phyloP scores from a whole-genome alignment of 2,329 filamentous ascomycete species.

The Diaporthe sp. region DNA sequence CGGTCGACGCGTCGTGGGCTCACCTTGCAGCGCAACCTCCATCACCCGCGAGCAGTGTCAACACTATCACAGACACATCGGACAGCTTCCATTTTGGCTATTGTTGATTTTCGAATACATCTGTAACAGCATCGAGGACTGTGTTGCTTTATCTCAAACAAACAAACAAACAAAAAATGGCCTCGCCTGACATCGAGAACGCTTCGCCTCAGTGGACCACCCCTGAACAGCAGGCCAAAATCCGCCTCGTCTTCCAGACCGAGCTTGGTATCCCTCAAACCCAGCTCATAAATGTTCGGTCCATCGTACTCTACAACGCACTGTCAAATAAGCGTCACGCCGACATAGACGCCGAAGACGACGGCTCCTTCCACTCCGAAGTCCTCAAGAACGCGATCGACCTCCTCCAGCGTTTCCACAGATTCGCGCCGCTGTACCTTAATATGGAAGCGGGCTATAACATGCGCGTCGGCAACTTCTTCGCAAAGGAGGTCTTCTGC shows the following conservation, averaged over 20 bases:
- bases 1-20: not conserved
- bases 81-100: not conserved
- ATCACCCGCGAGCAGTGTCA: not conserved
- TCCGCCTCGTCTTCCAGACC: conserved; percentile 1
- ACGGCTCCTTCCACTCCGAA: conserved; percentile 2
- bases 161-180: not conserved
- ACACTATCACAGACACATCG: not conserved
- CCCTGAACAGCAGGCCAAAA: not conserved
- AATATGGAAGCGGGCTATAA: not conserved
- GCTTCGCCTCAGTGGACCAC: not conserved
- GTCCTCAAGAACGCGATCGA: conserved; percentile 28
- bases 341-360: not conserved
- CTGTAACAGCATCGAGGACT: not conserved
- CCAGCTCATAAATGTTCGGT: not conserved
- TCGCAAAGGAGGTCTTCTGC: conserved; percentile 9
- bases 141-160: too few relatives aligned
- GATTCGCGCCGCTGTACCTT: conserved; percentile 13
- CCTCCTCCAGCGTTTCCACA: conserved; percentile 25
- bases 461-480: not conserved
- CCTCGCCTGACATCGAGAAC: not conserved
- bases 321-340: not conserved
- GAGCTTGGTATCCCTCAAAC: not conserved
- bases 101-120: not conserved
- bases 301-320: conserved; percentile 2
- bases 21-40: not conserved